phyloP scores from a whole-genome alignment of 1,284 basidiomycete genomes.

The Xanthoconium separans region DNA sequence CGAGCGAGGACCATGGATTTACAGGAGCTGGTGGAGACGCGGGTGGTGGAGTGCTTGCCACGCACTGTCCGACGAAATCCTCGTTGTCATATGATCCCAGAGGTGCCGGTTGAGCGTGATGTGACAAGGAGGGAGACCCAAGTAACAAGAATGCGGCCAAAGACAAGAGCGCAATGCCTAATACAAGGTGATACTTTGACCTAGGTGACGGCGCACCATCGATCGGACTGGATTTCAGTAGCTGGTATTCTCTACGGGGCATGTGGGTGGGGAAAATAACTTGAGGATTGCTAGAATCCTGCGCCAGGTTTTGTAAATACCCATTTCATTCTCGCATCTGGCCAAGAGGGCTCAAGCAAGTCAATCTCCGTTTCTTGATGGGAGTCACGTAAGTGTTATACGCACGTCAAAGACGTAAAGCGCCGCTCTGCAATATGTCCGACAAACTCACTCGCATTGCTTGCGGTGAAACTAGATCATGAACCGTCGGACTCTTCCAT shows the following conservation, averaged over 20 bases:
- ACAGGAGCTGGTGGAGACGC: conserved; percentile 42
- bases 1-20: conserved; percentile 51
- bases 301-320: too few relatives aligned
- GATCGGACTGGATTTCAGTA: conserved; percentile 10
- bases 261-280: conserved; percentile 6
- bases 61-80: conserved; percentile 34
- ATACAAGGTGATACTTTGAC: conserved; percentile 12
- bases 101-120: neutral
- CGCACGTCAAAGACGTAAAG: too few relatives aligned
- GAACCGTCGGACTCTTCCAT: too few relatives aligned
- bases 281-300: too few relatives aligned
- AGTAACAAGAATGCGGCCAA: conserved; percentile 13
- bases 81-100: neutral
- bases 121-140: conserved; percentile 4
- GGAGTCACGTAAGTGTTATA: too few relatives aligned
- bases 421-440: too few relatives aligned
- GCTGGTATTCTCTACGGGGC: conserved; percentile 19
- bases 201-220: conserved; percentile 1
- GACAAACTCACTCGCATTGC: too few relatives aligned
- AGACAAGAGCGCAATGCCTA: conserved; percentile 12
- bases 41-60: conserved; percentile 29
- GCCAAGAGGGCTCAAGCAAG: too few relatives aligned
- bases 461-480: too few relatives aligned
- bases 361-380: too few relatives aligned
- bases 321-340: too few relatives aligned